A percentile compares a stretch with the other conserved stretches of the same genome.
These are phyloP conservation scores for Trichoderma gracile DNA, from an alignment of 2,329 filamentous ascomycete species.

Conservation along the genomic window DNA sequence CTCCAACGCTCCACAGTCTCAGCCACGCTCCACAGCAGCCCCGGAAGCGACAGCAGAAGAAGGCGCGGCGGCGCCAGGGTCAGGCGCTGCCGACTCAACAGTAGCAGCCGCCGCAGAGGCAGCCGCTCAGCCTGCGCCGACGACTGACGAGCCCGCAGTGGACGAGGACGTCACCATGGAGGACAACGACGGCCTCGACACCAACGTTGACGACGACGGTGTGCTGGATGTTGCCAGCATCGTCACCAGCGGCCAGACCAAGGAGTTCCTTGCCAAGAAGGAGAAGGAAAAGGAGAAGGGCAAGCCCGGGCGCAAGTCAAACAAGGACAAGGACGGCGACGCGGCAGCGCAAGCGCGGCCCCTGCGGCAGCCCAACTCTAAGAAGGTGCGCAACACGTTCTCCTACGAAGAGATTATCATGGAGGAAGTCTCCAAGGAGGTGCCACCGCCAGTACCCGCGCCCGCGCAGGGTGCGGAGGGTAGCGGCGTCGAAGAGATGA, in stretches of 20 bases:
- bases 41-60: constrained; percentile 6
- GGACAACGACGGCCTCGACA: constrained; percentile 17
- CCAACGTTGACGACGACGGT: constrained; percentile 61
- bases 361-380: constrained; percentile 68
- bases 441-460: background rate
- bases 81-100: constrained; percentile 20
- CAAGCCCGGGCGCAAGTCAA: constrained; percentile 52
- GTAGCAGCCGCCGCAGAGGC: constrained; percentile 34
- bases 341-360: constrained; percentile 54
- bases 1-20: constrained; percentile 25
- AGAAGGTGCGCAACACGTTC: constrained; percentile 68
- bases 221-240: constrained; percentile 84
- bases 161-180: constrained; percentile 43
- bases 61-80: constrained; percentile 26
- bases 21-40: background rate
- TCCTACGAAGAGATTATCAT: constrained; percentile 69
- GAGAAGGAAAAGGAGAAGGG: constrained; percentile 75
- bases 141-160: constrained; percentile 41
- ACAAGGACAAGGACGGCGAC: constrained; percentile 59
- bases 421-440: constrained; percentile 49
- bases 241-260: constrained; percentile 77
- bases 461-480: constrained; percentile 36
- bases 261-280: constrained; percentile 78
- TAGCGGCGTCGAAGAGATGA: constrained; percentile 24
- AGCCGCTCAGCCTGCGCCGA: constrained; percentile 30